phyloP scores from a whole-genome alignment of 805 yeast genomes.

The Zygotorulaspora danielsina region DNA sequence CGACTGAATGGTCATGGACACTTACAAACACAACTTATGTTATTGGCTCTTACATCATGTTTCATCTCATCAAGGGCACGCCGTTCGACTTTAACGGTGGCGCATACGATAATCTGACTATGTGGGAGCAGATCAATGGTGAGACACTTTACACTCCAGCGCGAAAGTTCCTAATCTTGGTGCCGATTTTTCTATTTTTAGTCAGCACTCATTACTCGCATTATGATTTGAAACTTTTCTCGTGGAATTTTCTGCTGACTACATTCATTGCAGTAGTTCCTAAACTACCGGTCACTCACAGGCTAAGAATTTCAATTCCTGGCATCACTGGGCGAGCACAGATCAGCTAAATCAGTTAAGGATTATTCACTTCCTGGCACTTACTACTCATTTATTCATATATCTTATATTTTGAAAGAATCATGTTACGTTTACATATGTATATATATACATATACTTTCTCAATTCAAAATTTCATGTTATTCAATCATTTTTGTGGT shows the following conservation, averaged over 20 bases:
- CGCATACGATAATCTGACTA: constrained; percentile 89
- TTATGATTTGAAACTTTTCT: constrained; percentile 74
- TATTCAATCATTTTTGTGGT: too few species aligned
- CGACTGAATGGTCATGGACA: constrained; percentile 88
- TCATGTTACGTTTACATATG: too few species aligned
- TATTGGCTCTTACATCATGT: constrained; percentile 91
- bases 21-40: constrained; percentile 86
- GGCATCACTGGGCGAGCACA: constrained; percentile 41
- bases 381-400: background rate
- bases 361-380: too few species aligned
- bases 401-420: too few species aligned
- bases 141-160: constrained; percentile 98
- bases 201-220: constrained; percentile 86
- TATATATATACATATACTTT: too few species aligned
- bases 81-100: constrained; percentile 97
- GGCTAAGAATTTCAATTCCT: constrained; percentile 64
- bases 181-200: constrained; percentile 85
- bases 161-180: constrained; percentile 84
- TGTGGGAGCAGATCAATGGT: constrained; percentile 97
- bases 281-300: constrained; percentile 77
- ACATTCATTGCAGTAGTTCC: constrained; percentile 88
- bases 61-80: constrained; percentile 92
- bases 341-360: constrained; percentile 26
- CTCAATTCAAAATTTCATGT: too few species aligned
- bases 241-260: constrained; percentile 66